Conservation (phyloP, 2,329 filamentous ascomycete species). For the Macrophomina phaseolina region DNA sequence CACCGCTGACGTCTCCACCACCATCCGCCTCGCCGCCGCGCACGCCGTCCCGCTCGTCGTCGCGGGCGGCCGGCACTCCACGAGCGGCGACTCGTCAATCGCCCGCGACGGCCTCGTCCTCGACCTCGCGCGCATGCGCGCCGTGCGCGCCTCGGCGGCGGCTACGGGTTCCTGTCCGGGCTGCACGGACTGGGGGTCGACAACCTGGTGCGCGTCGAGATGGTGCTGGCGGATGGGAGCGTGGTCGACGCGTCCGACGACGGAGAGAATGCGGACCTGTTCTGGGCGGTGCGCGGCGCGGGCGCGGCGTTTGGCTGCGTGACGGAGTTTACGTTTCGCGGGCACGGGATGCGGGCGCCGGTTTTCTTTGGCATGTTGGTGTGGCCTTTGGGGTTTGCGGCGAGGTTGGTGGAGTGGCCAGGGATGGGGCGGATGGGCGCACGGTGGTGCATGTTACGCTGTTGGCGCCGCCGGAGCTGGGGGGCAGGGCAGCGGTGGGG, state of each 20-base stretch:
- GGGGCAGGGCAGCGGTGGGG: background rate
- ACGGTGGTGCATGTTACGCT: background rate
- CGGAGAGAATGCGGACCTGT: constrained; percentile 54
- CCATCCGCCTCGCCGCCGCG: constrained; percentile 31
- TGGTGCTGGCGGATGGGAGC: constrained; percentile 50
- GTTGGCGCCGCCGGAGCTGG: background rate
- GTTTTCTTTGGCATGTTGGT: constrained; percentile 11
- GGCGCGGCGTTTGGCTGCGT: constrained; percentile 54
- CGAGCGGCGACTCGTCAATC: constrained; percentile 57
- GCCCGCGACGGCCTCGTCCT: constrained; percentile 59
- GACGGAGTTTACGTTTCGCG: constrained; percentile 33
- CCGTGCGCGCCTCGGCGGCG: constrained; percentile 59
- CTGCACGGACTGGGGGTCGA: constrained; percentile 62
- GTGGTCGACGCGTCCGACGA: constrained; percentile 47
- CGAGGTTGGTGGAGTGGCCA: background rate
- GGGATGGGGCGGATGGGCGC: background rate
- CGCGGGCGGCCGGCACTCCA: constrained; percentile 63
- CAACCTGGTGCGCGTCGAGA: constrained; percentile 49
- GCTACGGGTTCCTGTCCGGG: constrained; percentile 63
- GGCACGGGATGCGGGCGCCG: background rate
- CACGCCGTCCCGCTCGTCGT: constrained; percentile 57
- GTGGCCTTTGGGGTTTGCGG: background rate
- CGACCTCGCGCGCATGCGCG: constrained; percentile 58
- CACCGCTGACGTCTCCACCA: background rate
- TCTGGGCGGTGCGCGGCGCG: constrained; percentile 55